These are phyloP conservation scores for Boletellus emodensis DNA, from an alignment of 768 basidiomycete species.

Conservation along the genomic window DNA sequence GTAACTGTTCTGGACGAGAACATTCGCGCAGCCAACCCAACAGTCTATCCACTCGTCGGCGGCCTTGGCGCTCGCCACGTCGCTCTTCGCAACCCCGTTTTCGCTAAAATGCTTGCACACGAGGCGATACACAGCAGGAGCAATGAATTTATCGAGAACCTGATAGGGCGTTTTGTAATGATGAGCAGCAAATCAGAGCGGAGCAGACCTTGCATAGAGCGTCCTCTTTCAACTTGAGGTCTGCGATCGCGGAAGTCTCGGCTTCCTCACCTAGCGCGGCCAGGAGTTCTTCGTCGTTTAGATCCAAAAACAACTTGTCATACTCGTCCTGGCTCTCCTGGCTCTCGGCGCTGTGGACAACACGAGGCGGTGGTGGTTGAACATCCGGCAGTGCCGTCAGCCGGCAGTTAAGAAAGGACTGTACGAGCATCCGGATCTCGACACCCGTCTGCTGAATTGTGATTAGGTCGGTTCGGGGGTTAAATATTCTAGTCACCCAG, in stretches of 20 bases:
- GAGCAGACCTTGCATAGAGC: constrained; percentile 46
- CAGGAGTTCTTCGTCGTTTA: constrained; percentile 56
- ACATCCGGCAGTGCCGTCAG: constrained; percentile 41
- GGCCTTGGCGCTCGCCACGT: constrained; percentile 28
- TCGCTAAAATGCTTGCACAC: constrained; percentile 47
- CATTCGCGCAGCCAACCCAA: constrained; percentile 68
- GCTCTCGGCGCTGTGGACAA: constrained; percentile 34
- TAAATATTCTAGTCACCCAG: constrained; percentile 52
- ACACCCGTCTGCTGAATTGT: constrained; percentile 40
- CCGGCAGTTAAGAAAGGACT: constrained; percentile 59
- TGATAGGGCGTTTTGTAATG: constrained; percentile 16
- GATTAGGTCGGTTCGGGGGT: constrained; percentile 41
- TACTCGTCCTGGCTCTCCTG: constrained; percentile 82
- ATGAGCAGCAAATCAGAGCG: background rate
- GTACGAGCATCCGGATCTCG: constrained; percentile 56
- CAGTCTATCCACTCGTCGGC: constrained; percentile 61
- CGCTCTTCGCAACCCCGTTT: constrained; percentile 15
- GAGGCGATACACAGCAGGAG: constrained; percentile 52
- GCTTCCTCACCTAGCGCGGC: constrained; percentile 47
- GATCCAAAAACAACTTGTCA: constrained; percentile 52
- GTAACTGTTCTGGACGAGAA: constrained; percentile 51
- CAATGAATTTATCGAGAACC: constrained; percentile 48
- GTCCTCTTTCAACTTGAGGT: constrained; percentile 42
- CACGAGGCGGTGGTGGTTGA: constrained; percentile 31
- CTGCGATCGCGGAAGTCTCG: constrained; percentile 18